Conservation (phyloP, 805 yeast genomes). For the Myxozyma mucilagina region DNA sequence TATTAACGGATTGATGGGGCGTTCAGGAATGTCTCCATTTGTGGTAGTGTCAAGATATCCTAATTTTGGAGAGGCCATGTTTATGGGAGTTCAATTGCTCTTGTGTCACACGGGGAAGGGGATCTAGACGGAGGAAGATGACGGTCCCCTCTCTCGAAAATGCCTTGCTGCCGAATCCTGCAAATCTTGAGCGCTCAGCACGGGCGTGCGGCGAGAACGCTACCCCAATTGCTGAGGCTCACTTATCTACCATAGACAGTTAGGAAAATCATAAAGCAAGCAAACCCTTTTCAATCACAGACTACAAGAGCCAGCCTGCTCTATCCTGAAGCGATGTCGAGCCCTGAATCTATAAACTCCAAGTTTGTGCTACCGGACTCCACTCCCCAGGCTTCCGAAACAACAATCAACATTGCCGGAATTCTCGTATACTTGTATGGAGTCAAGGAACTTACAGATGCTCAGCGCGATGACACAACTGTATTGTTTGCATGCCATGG, state of each 20-base stretch:
- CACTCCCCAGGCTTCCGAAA: slow-evolving; percentile 24
- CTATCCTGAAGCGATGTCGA: background rate
- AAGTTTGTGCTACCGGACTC: slow-evolving; percentile 22
- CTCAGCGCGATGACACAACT: slow-evolving; percentile 36
- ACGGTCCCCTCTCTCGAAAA: no score
- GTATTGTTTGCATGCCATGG: slow-evolving; percentile 53
- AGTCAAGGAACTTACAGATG: slow-evolving; percentile 38
- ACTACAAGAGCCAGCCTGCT: background rate
- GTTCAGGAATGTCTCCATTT: background rate
- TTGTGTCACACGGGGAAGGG: background rate
- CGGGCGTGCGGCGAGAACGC: no score
- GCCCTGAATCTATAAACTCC: slow-evolving; percentile 1
- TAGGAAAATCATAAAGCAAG: no score
- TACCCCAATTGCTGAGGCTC: no score
- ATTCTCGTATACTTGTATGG: slow-evolving; percentile 50
- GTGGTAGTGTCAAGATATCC: background rate
- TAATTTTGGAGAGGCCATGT: background rate
- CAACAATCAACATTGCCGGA: slow-evolving; percentile 46
- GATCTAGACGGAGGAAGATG: no score
- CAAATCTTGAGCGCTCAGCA: no score
- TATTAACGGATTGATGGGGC: slow-evolving; percentile 7
- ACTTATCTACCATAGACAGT: no score
- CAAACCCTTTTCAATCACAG: background rate
- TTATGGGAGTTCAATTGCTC: background rate
- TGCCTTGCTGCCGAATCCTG: no score